A percentile compares a stretch with the other conserved stretches of the same genome.
Evolutionary conservation across 768 basidiomycete species (phyloP).

Genomic region (Mrakia gelida): DNA sequence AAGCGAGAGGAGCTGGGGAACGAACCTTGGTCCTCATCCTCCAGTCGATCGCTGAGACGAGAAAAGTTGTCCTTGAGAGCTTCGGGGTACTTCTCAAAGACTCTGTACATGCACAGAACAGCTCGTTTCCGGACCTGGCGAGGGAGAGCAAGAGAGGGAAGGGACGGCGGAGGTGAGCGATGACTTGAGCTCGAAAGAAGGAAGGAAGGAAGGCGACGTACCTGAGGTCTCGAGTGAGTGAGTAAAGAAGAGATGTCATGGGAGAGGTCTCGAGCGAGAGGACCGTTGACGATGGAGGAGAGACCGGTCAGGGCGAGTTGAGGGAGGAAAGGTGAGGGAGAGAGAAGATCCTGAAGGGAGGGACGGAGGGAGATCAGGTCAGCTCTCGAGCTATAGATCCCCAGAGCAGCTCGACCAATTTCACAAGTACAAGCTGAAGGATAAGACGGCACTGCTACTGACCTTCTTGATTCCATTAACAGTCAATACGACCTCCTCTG

Average conservation of each 20-base stretch:
- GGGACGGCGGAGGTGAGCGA: neutral
- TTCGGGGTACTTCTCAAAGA: slow-evolving; percentile 77
- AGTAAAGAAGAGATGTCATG: slow-evolving; percentile 80
- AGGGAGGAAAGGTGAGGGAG: slow-evolving; percentile 63
- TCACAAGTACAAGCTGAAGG: neutral
- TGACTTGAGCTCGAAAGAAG: neutral
- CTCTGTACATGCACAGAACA: slow-evolving; percentile 73
- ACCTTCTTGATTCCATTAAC: slow-evolving; percentile 87
- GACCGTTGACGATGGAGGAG: slow-evolving; percentile 74
- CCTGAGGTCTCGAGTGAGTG: slow-evolving; percentile 75
- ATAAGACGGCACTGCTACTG: slow-evolving; percentile 37
- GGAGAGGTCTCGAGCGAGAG: slow-evolving; percentile 84
- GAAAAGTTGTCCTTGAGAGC: slow-evolving; percentile 61
- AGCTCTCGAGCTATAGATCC: neutral
- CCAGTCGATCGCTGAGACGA: slow-evolving; percentile 71
- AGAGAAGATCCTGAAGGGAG: slow-evolving; percentile 64
- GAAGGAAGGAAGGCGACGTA: neutral
- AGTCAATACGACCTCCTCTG: slow-evolving; percentile 94
- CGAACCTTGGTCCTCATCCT: slow-evolving; percentile 53
- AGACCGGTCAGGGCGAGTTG: slow-evolving; percentile 76
- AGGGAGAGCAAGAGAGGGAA: slow-evolving; percentile 37
- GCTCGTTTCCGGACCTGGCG: slow-evolving; percentile 72
- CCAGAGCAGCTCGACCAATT: neutral
- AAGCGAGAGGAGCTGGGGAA: slow-evolving; percentile 44
- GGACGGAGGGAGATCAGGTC: slow-evolving; percentile 5